phyloP scores from a whole-genome alignment of 257 asterid genomes.

The Linaria vulgaris region DNA sequence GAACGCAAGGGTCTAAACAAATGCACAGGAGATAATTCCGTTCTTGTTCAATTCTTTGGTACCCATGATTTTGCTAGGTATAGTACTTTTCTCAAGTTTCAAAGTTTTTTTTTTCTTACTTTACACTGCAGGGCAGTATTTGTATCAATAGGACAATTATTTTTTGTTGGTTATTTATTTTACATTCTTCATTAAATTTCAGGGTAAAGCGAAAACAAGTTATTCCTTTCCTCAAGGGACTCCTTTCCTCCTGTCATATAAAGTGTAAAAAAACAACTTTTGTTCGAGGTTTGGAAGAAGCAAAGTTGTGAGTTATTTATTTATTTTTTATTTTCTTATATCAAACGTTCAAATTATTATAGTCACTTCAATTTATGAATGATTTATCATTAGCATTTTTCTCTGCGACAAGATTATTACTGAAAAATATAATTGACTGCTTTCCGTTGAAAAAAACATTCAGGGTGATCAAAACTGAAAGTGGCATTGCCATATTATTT shows the following conservation, averaged over 20 bases:
- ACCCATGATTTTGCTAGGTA: conserved; percentile 99
- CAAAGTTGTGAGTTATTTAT: conserved; percentile 89
- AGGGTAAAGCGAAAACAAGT: conserved; percentile 83
- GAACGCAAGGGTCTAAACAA: conserved; percentile 70
- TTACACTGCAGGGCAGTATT: conserved; percentile 22
- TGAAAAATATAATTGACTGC: conserved; percentile 2
- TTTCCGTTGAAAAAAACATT: conserved; percentile 10
- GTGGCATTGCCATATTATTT: neutral
- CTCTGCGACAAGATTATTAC: conserved; percentile 22
- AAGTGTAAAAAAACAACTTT: conserved; percentile 89
- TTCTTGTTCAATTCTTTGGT: conserved; percentile 93
- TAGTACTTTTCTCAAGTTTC: conserved; percentile 14
- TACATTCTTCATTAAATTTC: conserved; percentile 27
- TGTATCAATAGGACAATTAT: conserved; percentile 10
- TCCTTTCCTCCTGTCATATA: conserved; percentile 77
- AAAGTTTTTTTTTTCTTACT: conserved; percentile 18
- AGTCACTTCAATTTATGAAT: neutral
- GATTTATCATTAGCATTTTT: neutral
- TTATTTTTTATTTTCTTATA: conserved; percentile 19
- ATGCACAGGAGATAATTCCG: conserved; percentile 72
- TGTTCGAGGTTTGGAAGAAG: conserved; percentile 79
- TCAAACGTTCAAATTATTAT: neutral
- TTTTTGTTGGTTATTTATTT: conserved; percentile 29
- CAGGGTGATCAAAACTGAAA: conserved; percentile 8
- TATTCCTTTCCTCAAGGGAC: conserved; percentile 82